phyloP scores from a whole-genome alignment of 306 rosid genomes.

The Canavalia ensiformis region DNA sequence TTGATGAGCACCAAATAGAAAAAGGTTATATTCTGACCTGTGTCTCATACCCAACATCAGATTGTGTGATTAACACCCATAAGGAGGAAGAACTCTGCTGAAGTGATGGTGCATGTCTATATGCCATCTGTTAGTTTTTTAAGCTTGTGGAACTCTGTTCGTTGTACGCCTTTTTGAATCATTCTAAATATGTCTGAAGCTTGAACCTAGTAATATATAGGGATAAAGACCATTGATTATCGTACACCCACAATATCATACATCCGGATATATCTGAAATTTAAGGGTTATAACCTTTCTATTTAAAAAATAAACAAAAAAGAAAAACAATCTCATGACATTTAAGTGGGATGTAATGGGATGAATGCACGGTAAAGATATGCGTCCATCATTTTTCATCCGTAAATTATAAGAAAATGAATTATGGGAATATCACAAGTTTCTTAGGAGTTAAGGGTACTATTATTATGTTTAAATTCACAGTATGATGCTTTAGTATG shows the following conservation, averaged over 20 bases:
- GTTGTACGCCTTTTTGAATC: conserved; percentile 20
- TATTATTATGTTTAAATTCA: conserved; percentile 10
- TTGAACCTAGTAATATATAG: neutral
- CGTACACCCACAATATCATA: too few relatives aligned
- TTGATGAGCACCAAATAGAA: conserved; percentile 67
- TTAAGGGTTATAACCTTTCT: too few relatives aligned
- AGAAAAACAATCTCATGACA: too few relatives aligned
- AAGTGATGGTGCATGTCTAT: conserved; percentile 6
- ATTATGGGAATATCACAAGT: neutral
- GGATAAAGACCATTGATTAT: neutral
- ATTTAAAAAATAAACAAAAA: too few relatives aligned
- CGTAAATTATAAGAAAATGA: neutral
- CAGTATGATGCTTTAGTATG: neutral
- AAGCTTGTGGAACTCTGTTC: conserved; percentile 37
- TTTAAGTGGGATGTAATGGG: too few relatives aligned
- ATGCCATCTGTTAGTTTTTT: conserved; percentile 1
- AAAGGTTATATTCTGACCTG: conserved; percentile 69
- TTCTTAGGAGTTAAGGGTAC: neutral
- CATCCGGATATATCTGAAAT: too few relatives aligned
- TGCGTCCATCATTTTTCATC: neutral
- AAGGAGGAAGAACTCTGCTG: conserved; percentile 67
- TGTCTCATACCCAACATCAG: conserved; percentile 67
- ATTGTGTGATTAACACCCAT: conserved; percentile 71
- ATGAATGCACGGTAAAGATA: too few relatives aligned
- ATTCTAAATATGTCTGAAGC: neutral